Evolutionary conservation across 805 yeast species (phyloP).

Genomic region (Wickerhamiella nectarea): DNA sequence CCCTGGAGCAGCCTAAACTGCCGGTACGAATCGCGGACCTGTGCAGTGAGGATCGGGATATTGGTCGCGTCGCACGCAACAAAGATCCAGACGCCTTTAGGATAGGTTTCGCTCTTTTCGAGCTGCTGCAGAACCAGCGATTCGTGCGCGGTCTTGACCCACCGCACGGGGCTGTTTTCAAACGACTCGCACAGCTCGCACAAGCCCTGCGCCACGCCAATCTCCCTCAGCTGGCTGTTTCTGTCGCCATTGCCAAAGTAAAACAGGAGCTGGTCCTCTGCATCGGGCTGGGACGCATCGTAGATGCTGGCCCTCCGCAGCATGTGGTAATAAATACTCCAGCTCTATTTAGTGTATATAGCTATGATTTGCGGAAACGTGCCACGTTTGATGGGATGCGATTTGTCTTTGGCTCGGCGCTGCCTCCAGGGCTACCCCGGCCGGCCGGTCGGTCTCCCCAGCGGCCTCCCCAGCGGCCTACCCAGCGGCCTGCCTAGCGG

Average conservation of each 20-base stretch:
- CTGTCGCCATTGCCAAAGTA: slow-evolving; percentile 6
- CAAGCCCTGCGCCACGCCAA: slow-evolving; percentile 20
- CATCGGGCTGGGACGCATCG: slow-evolving; percentile 17
- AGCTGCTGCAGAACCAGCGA: slow-evolving; percentile 8
- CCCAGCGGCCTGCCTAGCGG: too few species aligned
- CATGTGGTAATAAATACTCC: too few species aligned
- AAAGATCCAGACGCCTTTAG: background rate
- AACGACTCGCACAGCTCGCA: slow-evolving; percentile 19
- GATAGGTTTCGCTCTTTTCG: slow-evolving; percentile 3
- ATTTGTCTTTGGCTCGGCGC: too few species aligned
- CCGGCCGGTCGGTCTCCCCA: too few species aligned
- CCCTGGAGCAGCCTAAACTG: slow-evolving; percentile 8
- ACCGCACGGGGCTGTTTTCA: slow-evolving; percentile 11
- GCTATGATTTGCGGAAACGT: too few species aligned
- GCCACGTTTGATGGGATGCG: too few species aligned
- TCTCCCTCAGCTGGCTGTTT: slow-evolving; percentile 10
- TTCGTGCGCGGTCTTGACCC: slow-evolving; percentile 5
- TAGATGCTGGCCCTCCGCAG: slow-evolving; percentile 13
- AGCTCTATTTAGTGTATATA: too few species aligned
- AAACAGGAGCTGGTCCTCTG: slow-evolving; percentile 17
- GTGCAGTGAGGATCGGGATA: background rate
- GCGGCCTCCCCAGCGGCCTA: too few species aligned
- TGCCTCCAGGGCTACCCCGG: too few species aligned
- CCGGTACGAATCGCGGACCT: slow-evolving; percentile 8
- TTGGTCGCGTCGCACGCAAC: background rate